phyloP scores from a whole-genome alignment of 768 basidiomycete species.

The Flagelloscypha sp. region DNA sequence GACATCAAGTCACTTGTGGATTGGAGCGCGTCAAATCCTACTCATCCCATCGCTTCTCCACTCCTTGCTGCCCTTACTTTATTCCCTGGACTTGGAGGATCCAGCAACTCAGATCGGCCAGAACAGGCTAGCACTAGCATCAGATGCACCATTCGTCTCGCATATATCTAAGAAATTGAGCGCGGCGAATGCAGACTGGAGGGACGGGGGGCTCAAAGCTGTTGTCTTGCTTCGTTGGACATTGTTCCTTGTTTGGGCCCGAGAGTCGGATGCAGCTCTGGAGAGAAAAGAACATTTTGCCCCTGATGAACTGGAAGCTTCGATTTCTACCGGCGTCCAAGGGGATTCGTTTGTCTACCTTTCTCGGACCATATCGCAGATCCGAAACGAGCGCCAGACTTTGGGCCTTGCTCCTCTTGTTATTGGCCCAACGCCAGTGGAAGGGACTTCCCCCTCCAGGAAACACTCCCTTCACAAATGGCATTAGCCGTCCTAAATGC shows the following conservation, averaged over 20 bases:
- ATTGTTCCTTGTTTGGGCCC: slow-evolving; percentile 69
- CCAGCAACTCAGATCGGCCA: slow-evolving; percentile 37
- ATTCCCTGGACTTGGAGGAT: slow-evolving; percentile 59
- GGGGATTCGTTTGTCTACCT: slow-evolving; percentile 76
- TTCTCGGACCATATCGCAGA: slow-evolving; percentile 45
- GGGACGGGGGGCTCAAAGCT: slow-evolving; percentile 61
- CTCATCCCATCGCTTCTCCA: slow-evolving; percentile 63
- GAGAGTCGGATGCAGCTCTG: slow-evolving; percentile 58
- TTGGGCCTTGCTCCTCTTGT: slow-evolving; percentile 19
- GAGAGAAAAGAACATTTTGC: slow-evolving; percentile 59
- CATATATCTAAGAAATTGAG: slow-evolving; percentile 54
- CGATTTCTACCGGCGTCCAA: slow-evolving; percentile 78
- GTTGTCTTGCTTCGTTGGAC: slow-evolving; percentile 81
- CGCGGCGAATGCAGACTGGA: slow-evolving; percentile 50
- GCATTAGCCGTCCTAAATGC: slow-evolving; percentile 47
- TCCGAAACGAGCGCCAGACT: slow-evolving; percentile 31
- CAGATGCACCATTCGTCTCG: slow-evolving; percentile 36
- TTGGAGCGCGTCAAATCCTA: slow-evolving; percentile 60
- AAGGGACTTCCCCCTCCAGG: slow-evolving; percentile 36
- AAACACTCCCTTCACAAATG: slow-evolving; percentile 34
- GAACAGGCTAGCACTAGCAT: slow-evolving; percentile 40
- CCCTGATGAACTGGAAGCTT: slow-evolving; percentile 72
- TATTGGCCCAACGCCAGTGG: slow-evolving; percentile 36
- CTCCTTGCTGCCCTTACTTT: slow-evolving; percentile 56
- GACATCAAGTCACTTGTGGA: slow-evolving; percentile 62